phyloP scores from a whole-genome alignment of 768 basidiomycete genomes.

The Mycena rosella region DNA sequence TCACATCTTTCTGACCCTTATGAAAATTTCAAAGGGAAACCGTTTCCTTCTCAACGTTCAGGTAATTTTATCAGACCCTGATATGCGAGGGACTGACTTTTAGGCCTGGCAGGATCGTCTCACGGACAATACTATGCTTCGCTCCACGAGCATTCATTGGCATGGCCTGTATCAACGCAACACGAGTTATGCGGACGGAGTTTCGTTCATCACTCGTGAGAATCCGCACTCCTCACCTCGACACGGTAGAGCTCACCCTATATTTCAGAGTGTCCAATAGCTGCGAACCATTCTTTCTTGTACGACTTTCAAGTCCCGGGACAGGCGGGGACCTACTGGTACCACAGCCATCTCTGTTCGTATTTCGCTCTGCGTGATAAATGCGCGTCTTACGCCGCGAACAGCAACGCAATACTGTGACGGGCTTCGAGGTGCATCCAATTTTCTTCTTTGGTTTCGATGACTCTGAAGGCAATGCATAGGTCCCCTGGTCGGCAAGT shows the following conservation, averaged over 20 bases:
- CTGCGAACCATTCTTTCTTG: slow-evolving; percentile 14
- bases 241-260: too few species aligned
- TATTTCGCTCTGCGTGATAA: not conserved
- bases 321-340: slow-evolving; percentile 62
- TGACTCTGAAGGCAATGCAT: too few species aligned
- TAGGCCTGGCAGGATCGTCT: slow-evolving; percentile 47
- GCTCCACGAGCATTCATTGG: slow-evolving; percentile 64
- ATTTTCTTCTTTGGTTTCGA: not conserved
- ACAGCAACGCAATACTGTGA: not conserved
- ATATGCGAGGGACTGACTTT: slow-evolving; percentile 27
- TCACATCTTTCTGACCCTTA: not conserved
- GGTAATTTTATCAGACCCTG: not conserved
- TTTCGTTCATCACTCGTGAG: slow-evolving; percentile 44
- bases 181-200: slow-evolving; percentile 57
- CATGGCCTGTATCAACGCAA: slow-evolving; percentile 56
- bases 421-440: not conserved
- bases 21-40: slow-evolving; percentile 56
- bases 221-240: too few species aligned
- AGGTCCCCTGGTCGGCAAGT: too few species aligned
- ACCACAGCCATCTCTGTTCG: slow-evolving; percentile 47
- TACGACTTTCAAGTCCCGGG: slow-evolving; percentile 52
- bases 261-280: slow-evolving; percentile 29
- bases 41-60: slow-evolving; percentile 60
- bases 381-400: not conserved
- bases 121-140: slow-evolving; percentile 62